phyloP scores from a whole-genome alignment of 2,329 filamentous ascomycete genomes.

The Fusarium oxysporum region DNA sequence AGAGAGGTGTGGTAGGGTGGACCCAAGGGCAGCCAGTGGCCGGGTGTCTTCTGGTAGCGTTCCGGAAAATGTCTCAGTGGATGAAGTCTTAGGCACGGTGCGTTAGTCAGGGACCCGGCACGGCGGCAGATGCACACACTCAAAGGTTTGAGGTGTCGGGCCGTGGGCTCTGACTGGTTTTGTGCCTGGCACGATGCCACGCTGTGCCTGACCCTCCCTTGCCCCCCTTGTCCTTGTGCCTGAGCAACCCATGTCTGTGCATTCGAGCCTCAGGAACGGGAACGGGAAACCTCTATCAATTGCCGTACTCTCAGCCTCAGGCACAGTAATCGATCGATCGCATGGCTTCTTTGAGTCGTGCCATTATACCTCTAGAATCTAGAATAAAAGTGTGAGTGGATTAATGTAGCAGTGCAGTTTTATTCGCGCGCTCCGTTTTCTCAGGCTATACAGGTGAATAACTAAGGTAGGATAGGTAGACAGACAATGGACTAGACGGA shows the following conservation, averaged over 20 bases:
- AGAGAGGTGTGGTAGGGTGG: constrained; percentile 27
- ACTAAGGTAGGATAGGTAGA: not conserved
- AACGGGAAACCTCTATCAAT: not conserved
- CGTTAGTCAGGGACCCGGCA: constrained; percentile 45
- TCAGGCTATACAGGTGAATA: constrained; percentile 9
- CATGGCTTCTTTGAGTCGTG: constrained; percentile 9
- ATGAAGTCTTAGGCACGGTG: constrained; percentile 42
- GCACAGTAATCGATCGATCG: constrained; percentile 3
- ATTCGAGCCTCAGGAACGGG: not conserved
- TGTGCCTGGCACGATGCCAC: constrained; percentile 36
- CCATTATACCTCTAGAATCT: not conserved
- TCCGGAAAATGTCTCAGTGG: constrained; percentile 44
- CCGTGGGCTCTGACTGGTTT: constrained; percentile 30
- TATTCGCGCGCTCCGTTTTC: constrained; percentile 27
- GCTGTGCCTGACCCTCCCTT: constrained; percentile 26
- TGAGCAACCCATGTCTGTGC: constrained; percentile 26
- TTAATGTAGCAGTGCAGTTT: constrained; percentile 3
- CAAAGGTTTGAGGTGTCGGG: constrained; percentile 34
- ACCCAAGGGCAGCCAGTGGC: constrained; percentile 28
- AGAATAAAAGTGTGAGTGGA: constrained; percentile 29
- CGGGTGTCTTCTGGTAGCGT: constrained; percentile 5
- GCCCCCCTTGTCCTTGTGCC: constrained; percentile 31
- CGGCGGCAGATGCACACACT: constrained; percentile 43
- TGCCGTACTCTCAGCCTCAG: not conserved
- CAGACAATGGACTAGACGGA: constrained; percentile 2